Percentiles rank a stretch among this genome's conserved stretches.
phyloP scores from a whole-genome alignment of 2,329 filamentous ascomycete species.

The Claviceps fusiformis region DNA sequence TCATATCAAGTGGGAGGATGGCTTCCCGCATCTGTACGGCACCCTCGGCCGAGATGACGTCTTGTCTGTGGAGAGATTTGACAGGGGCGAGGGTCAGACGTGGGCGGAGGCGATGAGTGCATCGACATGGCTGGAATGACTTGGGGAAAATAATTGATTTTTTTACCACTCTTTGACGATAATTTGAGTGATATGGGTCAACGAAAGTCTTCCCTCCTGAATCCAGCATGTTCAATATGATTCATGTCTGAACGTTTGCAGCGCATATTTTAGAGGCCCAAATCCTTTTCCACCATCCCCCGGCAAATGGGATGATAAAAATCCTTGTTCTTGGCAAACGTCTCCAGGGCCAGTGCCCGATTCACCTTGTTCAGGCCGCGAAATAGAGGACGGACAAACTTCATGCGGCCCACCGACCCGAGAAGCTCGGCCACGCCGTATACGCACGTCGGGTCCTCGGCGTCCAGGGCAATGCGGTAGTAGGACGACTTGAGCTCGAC shows the following conservation, averaged over 20 bases:
- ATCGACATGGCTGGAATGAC: slow-evolving; percentile 27
- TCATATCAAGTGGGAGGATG: slow-evolving; percentile 40
- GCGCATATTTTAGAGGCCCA: slow-evolving; percentile 28
- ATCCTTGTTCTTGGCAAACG: slow-evolving; percentile 74
- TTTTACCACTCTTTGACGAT: background rate
- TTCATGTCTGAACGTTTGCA: background rate
- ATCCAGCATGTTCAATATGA: background rate
- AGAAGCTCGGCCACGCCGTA: slow-evolving; percentile 60
- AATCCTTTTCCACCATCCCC: slow-evolving; percentile 74
- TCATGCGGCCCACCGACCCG: slow-evolving; percentile 82
- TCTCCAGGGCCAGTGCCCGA: slow-evolving; percentile 58
- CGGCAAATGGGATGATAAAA: slow-evolving; percentile 95
- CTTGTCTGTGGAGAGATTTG: slow-evolving; percentile 31
- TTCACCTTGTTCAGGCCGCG: slow-evolving; percentile 63
- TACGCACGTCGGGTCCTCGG: slow-evolving; percentile 56
- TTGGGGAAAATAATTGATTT: background rate
- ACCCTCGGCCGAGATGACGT: slow-evolving; percentile 42
- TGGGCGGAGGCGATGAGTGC: slow-evolving; percentile 34
- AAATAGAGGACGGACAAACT: slow-evolving; percentile 84
- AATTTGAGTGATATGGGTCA: background rate
- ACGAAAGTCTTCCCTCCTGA: background rate
- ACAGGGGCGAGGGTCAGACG: slow-evolving; percentile 25
- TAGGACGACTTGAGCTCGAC: slow-evolving; percentile 76
- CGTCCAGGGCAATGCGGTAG: slow-evolving; percentile 64
- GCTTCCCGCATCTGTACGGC: slow-evolving; percentile 46